Conservation (phyloP, 345 rosid species). For the Brassica cretica region DNA sequence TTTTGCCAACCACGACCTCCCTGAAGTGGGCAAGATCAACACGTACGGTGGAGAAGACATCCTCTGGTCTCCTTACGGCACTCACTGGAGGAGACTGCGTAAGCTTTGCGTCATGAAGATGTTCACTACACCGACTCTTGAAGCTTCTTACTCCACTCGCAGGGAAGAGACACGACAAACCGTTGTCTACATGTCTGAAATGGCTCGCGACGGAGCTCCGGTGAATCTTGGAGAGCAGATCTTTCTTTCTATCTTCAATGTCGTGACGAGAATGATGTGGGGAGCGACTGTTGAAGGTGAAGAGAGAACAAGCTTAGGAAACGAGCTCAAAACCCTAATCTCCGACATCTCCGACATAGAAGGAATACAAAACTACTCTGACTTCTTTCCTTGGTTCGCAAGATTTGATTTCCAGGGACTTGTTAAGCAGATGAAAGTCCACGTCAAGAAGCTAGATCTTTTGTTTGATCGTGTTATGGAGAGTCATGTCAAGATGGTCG, state of each 20-base stretch:
- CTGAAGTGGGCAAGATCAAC: conserved; percentile 19
- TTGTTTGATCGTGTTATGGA: conserved; percentile 38
- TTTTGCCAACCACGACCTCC: conserved; percentile 45
- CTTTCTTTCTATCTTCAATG: conserved; percentile 45
- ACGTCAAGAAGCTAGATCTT: conserved; percentile 20
- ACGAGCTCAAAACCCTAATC: conserved; percentile 41
- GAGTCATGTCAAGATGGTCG: conserved; percentile 29
- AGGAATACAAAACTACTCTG: conserved; percentile 55
- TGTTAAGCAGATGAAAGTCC: conserved; percentile 38
- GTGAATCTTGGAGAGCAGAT: conserved; percentile 38
- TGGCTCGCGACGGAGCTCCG: conserved; percentile 35
- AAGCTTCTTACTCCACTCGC: conserved; percentile 43
- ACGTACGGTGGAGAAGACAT: conserved; percentile 43
- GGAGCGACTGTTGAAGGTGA: conserved; percentile 47
- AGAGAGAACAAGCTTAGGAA: conserved; percentile 35
- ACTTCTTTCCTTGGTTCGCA: conserved; percentile 48
- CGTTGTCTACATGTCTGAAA: conserved; percentile 40
- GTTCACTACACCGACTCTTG: conserved; percentile 43
- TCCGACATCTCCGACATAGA: conserved; percentile 33
- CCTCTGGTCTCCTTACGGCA: conserved; percentile 42
- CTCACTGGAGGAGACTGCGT: conserved; percentile 38
- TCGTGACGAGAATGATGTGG: conserved; percentile 52
- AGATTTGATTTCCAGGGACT: conserved; percentile 61
- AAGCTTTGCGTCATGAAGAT: conserved; percentile 41
- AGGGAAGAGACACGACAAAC: conserved; percentile 38